phyloP scores from a whole-genome alignment of 208 protist species.

The Lotmaria passim region DNA sequence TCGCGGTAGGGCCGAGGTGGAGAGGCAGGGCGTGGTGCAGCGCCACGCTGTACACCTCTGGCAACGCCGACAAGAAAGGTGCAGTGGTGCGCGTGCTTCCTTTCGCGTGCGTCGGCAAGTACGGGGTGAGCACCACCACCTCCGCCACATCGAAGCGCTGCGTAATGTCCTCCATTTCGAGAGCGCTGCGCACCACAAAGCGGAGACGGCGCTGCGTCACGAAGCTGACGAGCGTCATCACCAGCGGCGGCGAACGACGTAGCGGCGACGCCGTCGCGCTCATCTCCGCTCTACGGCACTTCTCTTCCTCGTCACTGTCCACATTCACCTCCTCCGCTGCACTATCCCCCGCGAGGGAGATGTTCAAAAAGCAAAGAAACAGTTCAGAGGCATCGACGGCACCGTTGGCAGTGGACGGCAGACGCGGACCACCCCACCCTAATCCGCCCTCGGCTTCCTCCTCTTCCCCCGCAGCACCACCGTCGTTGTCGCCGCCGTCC shows the following conservation, averaged over 20 bases:
- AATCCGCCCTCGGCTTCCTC: slow-evolving; percentile 22
- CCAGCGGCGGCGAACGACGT: slow-evolving; percentile 20
- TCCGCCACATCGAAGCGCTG: slow-evolving; percentile 79
- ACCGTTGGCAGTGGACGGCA: background rate
- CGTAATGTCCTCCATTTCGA: slow-evolving; percentile 75
- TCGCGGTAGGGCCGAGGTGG: slow-evolving; percentile 73
- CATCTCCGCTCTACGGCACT: no score
- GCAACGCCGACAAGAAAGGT: slow-evolving; percentile 33
- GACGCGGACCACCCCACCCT: no score
- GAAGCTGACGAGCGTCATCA: slow-evolving; percentile 77
- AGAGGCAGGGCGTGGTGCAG: slow-evolving; percentile 64
- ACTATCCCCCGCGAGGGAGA: slow-evolving; percentile 1
- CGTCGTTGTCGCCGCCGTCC: slow-evolving; percentile 12
- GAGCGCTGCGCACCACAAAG: slow-evolving; percentile 36
- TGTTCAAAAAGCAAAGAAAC: slow-evolving; percentile 67
- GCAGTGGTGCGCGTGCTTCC: background rate
- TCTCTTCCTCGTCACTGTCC: background rate
- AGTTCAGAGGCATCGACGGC: slow-evolving; percentile 57
- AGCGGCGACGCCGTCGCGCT: background rate
- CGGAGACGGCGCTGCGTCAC: slow-evolving; percentile 54
- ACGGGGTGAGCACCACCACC: slow-evolving; percentile 51
- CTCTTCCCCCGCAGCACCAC: slow-evolving; percentile 16
- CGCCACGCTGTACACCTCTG: slow-evolving; percentile 43
- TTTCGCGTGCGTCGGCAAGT: background rate
- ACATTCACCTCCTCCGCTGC: background rate